Conservation (phyloP, 2,329 filamentous ascomycete genomes). For the Aspergillus sp. region DNA sequence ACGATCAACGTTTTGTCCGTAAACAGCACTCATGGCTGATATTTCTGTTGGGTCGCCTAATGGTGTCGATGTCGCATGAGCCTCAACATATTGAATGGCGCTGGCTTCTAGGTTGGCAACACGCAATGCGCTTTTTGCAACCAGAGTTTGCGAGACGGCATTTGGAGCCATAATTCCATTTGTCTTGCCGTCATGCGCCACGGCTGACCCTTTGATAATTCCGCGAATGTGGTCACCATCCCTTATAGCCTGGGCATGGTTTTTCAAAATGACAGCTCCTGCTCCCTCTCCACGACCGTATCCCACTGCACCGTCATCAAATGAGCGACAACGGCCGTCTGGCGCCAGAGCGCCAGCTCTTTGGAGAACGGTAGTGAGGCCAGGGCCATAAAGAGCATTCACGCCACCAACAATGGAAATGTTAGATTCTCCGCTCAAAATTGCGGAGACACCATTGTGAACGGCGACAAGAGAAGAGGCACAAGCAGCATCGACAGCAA, state of each 20-base stretch:
- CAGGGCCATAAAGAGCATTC: slow-evolving; percentile 29
- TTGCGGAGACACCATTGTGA: slow-evolving; percentile 11
- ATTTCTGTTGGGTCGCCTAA: slow-evolving; percentile 17
- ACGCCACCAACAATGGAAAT: slow-evolving; percentile 23
- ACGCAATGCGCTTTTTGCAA: slow-evolving; percentile 17
- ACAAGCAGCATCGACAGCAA: slow-evolving; percentile 20
- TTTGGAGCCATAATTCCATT: slow-evolving; percentile 34
- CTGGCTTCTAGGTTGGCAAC: slow-evolving; percentile 10
- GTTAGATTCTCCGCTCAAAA: slow-evolving; percentile 10
- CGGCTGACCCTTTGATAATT: slow-evolving; percentile 24
- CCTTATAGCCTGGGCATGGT: slow-evolving; percentile 17
- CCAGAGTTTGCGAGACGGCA: slow-evolving; percentile 21
- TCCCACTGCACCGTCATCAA: slow-evolving; percentile 25
- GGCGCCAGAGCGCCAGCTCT: slow-evolving; percentile 22
- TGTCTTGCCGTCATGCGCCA: slow-evolving; percentile 29
- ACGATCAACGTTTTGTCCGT: slow-evolving; percentile 7
- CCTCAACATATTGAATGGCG: slow-evolving; percentile 15
- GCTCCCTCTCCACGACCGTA: slow-evolving; percentile 30
- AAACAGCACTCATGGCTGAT: slow-evolving; percentile 7
- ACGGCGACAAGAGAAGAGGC: slow-evolving; percentile 19
- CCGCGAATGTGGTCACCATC: slow-evolving; percentile 27
- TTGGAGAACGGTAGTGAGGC: slow-evolving; percentile 24
- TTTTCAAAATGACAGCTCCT: slow-evolving; percentile 25
- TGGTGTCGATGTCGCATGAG: slow-evolving; percentile 17
- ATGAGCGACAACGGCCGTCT: slow-evolving; percentile 27